Base-by-base conservation (phyloP, 1,139 yeast genomes). In the Saccharomyces hybrid region DNA sequence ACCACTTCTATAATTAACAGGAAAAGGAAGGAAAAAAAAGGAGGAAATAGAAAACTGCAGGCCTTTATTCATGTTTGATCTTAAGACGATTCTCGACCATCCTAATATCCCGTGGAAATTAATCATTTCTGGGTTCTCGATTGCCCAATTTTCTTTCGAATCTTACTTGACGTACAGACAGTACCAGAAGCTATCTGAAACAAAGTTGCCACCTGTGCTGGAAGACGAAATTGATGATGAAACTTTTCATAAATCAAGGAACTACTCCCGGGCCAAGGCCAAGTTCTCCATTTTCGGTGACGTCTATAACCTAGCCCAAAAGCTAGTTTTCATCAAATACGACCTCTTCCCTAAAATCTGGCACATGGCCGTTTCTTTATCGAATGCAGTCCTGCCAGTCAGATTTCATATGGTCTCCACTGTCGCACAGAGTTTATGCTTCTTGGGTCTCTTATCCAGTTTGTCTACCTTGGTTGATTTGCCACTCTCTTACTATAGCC, bases 201-300 rank as follows among this genome's bases (percentile, higher is more conserved):
- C 83, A 26, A 60, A 59, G 44, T 74, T 84, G 27, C 96, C 96
- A 23, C 72, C 74, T 5, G 79, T 85, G 11, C 74, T 91, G 57
- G 78, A 80, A 59, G 81, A 79, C 32, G 87, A 83, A 64, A 80
- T 87, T 55, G 81, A 84, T 51, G 77, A 80, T 49, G 87, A 86
- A 56, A 88, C 93, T 2, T 88, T 88, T 63, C 77, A 77, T 53
- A 87, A 89, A 68, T 82, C 96, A 2, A 91, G 88, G 66, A 81
- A 78, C 38, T 93, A 93, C 68, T 82, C 95, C 4, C 74, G 87
- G 48, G 88, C 96, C n/a, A 91, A 90, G 69, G 79, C 90, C 53
- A 75, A 77, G 63, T 90, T 89, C 67, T 79, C 85, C 1, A 75
- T 88, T 54, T 70, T 87, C 54, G 70, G 81, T 27, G 79, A 82